These are phyloP conservation scores for Cercophora samala DNA, from an alignment of 495 filamentous ascomycete genomes.

Conservation along the genomic window DNA sequence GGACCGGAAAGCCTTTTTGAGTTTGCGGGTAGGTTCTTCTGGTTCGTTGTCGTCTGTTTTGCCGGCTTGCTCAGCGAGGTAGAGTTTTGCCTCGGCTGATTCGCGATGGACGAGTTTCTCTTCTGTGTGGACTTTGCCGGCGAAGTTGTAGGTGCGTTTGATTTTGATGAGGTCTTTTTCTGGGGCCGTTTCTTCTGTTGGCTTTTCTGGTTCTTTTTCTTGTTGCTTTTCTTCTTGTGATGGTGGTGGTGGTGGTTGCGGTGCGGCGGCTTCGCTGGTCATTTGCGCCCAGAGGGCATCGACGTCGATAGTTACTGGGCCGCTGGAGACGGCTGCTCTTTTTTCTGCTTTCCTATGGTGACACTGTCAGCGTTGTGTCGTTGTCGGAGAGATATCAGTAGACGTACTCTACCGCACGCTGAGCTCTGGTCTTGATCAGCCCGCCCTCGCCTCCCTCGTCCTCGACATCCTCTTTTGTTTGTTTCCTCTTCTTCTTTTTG, in stretches of 20 bases:
- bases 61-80: constrained; percentile 51
- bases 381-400: constrained; percentile 19
- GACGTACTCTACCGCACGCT: constrained; percentile 55
- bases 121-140: constrained; percentile 78
- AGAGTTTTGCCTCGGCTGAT: constrained; percentile 78
- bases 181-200: background rate
- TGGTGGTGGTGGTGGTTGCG: constrained; percentile 14
- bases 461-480: constrained; percentile 40
- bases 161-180: constrained; percentile 65
- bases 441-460: constrained; percentile 70
- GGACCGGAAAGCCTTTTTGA: constrained; percentile 67
- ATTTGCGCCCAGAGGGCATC: constrained; percentile 83
- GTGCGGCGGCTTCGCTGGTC: constrained; percentile 44
- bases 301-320: constrained; percentile 81
- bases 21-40: constrained; percentile 50
- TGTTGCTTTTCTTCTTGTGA: constrained; percentile 19
- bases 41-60: constrained; percentile 28
- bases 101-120: constrained; percentile 73
- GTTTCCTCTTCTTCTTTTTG: constrained; percentile 51
- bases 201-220: background rate
- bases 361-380: background rate
- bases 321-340: constrained; percentile 57
- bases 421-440: constrained; percentile 76
- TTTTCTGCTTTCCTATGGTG: constrained; percentile 58
- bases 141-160: constrained; percentile 85